phyloP scores from a whole-genome alignment of 164 flowering plant species.

The Aristolochia contorta region DNA sequence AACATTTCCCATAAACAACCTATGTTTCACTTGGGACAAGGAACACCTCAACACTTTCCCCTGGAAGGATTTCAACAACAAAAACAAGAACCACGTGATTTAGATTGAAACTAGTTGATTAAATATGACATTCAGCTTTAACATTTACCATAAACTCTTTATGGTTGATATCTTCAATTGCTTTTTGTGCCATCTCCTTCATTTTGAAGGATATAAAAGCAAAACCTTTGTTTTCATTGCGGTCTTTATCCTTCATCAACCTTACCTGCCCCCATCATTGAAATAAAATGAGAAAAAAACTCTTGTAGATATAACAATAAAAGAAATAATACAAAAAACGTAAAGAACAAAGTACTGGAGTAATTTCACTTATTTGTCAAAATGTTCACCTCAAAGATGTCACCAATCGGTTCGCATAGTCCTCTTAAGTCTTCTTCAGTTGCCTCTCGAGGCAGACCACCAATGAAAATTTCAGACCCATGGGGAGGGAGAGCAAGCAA shows the following conservation, averaged over 20 bases:
- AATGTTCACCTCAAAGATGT: constrained; percentile 57
- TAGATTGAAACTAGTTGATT: no score
- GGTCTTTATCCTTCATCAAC: constrained; percentile 66
- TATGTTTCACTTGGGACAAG: constrained; percentile 75
- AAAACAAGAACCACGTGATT: neutral
- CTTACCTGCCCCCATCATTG: constrained; percentile 39
- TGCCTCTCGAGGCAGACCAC: constrained; percentile 78
- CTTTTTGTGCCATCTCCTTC: constrained; percentile 71
- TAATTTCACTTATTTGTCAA: no score
- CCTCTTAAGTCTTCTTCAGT: constrained; percentile 66
- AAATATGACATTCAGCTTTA: neutral
- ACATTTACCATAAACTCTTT: constrained; percentile 74
- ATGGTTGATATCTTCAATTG: constrained; percentile 66
- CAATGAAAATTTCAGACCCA: constrained; percentile 90
- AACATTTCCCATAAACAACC: constrained; percentile 89
- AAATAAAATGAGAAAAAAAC: neutral
- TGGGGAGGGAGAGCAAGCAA: constrained; percentile 93
- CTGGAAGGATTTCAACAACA: constrained; percentile 29
- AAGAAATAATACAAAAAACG: neutral
- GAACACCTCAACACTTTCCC: constrained; percentile 86
- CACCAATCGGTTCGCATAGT: constrained; percentile 72
- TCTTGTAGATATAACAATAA: neutral
- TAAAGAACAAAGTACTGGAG: neutral
- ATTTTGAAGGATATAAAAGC: constrained; percentile 75
- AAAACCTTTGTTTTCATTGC: constrained; percentile 84